A percentile compares a stretch with the other conserved stretches of the same genome.
phyloP scores from a whole-genome alignment of 306 rosid genomes.

The Casuarina cunninghamiana region DNA sequence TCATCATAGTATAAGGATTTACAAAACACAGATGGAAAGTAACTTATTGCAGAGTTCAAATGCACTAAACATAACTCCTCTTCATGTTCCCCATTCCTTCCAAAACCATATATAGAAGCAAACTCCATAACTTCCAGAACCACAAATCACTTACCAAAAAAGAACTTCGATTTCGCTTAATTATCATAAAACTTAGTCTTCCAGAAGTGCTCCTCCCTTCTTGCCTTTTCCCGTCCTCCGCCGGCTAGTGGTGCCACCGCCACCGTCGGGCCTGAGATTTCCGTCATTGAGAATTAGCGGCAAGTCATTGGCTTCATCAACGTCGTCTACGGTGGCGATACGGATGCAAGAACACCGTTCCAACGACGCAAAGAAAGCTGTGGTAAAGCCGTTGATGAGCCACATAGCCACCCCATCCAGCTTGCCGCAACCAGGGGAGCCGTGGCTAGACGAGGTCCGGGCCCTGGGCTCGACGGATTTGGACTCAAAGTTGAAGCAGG shows the following conservation, averaged over 20 bases:
- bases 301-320: conserved; percentile 59
- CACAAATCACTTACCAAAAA: conserved; percentile 38
- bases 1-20: background rate
- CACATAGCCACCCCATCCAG: conserved; percentile 74
- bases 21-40: background rate
- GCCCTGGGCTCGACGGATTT: conserved; percentile 33
- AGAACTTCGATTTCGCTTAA: background rate
- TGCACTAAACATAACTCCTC: conserved; percentile 7
- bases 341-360: conserved; percentile 79
- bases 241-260: conserved; percentile 31
- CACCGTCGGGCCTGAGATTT: conserved; percentile 44
- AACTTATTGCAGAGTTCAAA: conserved; percentile 15
- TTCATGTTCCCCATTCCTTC: conserved; percentile 14
- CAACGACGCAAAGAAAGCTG: conserved; percentile 71
- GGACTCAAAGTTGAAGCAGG: conserved; percentile 57
- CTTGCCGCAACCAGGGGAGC: conserved; percentile 50
- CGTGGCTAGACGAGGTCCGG: conserved; percentile 35
- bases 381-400: conserved; percentile 62
- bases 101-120: conserved; percentile 29
- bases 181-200: conserved; percentile 7
- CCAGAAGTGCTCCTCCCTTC: conserved; percentile 29
- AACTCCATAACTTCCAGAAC: conserved; percentile 23
- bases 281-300: conserved; percentile 74
- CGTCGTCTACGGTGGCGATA: conserved; percentile 59
- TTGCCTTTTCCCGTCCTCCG: conserved; percentile 56